These are phyloP conservation scores for Candida peoriensis DNA, from an alignment of 805 yeast species.

Conservation along the genomic window DNA sequence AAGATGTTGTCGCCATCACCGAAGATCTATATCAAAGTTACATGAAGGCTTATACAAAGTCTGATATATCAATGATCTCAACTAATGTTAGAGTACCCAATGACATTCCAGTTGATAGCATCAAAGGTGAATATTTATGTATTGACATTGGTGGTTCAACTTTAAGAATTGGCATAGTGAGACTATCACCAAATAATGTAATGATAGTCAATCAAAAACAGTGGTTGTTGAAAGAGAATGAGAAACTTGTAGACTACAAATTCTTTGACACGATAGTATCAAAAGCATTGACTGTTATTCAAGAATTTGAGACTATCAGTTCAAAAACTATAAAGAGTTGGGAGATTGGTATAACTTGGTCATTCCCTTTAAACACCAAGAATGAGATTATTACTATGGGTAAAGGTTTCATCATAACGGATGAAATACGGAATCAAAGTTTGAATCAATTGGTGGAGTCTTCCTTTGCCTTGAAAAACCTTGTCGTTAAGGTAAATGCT, in stretches of 20 bases:
- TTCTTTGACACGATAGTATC: constrained; percentile 38
- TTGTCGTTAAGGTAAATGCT: constrained; percentile 34
- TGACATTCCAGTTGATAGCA: constrained; percentile 1
- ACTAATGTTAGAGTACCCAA: constrained; percentile 5
- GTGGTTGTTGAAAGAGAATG: constrained; percentile 16
- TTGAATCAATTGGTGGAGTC: constrained; percentile 37
- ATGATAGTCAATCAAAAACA: constrained; percentile 2
- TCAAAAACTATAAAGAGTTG: not conserved
- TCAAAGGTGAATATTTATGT: constrained; percentile 18
- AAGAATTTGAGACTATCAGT: not conserved
- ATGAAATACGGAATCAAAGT: constrained; percentile 36
- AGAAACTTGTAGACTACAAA: constrained; percentile 33
- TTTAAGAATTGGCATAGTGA: constrained; percentile 31
- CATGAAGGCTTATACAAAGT: no score
- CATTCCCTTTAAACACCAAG: constrained; percentile 45
- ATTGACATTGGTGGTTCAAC: constrained; percentile 60
- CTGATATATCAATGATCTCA: constrained; percentile 17
- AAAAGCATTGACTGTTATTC: constrained; percentile 15
- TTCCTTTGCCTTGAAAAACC: constrained; percentile 22
- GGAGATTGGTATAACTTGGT: constrained; percentile 48
- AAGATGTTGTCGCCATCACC: no score
- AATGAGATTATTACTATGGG: constrained; percentile 45
- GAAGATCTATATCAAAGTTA: no score
- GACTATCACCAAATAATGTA: not conserved
- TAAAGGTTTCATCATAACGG: constrained; percentile 50